phyloP scores from a whole-genome alignment of 345 rosid species.

The Xanthoceras sorbifolium region DNA sequence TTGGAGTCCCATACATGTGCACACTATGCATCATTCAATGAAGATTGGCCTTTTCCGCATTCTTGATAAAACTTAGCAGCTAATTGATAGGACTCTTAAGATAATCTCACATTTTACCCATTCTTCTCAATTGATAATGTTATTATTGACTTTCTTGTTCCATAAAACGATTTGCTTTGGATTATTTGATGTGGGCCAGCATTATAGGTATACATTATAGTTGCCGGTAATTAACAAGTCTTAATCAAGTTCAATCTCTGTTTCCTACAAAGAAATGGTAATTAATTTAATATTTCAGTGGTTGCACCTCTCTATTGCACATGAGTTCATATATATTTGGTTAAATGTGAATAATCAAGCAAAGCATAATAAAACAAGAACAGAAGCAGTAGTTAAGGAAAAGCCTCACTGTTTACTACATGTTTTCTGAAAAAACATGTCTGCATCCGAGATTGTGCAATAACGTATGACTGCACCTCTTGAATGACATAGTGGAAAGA shows the following conservation, averaged over 20 bases:
- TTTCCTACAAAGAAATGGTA: neutral
- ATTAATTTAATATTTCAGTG: neutral
- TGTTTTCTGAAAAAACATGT: neutral
- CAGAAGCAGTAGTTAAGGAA: neutral
- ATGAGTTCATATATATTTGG: neutral
- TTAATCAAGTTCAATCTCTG: neutral
- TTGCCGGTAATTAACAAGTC: neutral
- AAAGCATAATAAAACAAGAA: neutral
- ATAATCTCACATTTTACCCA: neutral
- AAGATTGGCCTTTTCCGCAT: neutral
- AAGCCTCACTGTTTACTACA: neutral
- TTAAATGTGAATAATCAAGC: neutral
- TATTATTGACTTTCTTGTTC: neutral
- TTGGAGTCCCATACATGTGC: neutral
- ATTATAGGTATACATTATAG: neutral
- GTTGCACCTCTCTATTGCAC: slow-evolving; percentile 9
- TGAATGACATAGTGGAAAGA: neutral
- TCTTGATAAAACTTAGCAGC: neutral
- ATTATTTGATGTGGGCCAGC: neutral
- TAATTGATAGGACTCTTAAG: neutral
- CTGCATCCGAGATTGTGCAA: neutral
- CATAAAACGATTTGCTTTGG: neutral
- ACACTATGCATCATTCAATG: neutral
- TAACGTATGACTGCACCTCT: neutral
- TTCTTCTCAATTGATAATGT: neutral